Evolutionary conservation across 495 filamentous ascomycete genomes (phyloP), one percentile per base, ranked within the genome.

Genomic region (Xylaria castorea): DNA sequence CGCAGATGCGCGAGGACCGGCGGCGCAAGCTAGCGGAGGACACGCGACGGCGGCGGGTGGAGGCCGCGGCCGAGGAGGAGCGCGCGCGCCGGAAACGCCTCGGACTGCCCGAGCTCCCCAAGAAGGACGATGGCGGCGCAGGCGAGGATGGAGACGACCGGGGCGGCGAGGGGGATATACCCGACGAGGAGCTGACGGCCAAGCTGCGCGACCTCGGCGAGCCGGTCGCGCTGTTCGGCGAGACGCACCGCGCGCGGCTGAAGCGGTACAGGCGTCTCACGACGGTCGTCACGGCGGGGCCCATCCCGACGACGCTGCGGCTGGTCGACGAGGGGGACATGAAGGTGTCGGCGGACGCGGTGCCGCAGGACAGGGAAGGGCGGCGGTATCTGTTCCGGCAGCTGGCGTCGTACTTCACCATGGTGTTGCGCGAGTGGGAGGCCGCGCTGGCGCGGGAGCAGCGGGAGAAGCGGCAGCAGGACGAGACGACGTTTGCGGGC

Each of bases 401-500:
- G 82, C 86, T 99, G 68, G 91, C 91, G 6, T 93, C 91, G 18
- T 99, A 97, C 80, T 98, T 99, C 85, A 93, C 91, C 72, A 92
- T 99, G 90, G 89, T 99, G 25, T 85, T 99, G 50, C 86, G 83
- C 42, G 96, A 97, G 81, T 99, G 97, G 97, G 91, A 92, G 74
- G 66, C 81, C 36, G 93, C 94, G 50, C 86, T 99, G 57, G 89
- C 91, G 5, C 85, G 87, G 36, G 92, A 95, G 61, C 70, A 22
- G 32, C 9, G 18, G n/a, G 30, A 73, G 57, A 79, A 87, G 48
- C n/a, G n/a, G n/a, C 71, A 83, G 2, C 83, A 87, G 8, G 89
- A 92, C 50, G 89, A 90, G 70, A 88, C 92, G 63, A 87, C 93
- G 63, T 90, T 91, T 70, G 89, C 92, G 25, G 92, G 95, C 46